Base-by-base conservation (phyloP, 2,329 filamentous ascomycete genomes). In the Fusarium cicatricum region DNA sequence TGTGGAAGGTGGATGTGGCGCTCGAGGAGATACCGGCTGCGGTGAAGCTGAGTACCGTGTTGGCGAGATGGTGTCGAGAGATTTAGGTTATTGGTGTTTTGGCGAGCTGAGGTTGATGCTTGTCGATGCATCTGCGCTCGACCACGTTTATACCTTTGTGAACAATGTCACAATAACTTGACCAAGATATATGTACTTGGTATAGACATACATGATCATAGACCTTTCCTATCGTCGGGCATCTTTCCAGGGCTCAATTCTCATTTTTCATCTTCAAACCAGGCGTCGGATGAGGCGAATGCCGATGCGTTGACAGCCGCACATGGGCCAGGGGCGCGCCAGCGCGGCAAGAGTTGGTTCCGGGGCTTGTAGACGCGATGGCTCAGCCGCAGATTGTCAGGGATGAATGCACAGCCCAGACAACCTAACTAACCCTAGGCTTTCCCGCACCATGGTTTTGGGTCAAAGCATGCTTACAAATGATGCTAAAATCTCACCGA, bases 51-150 rank as follows among this genome's bases (percentile, higher is more conserved):
- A 82, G 80, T 51, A 76, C 77, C 4, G 83, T 87, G 21, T 75
- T 91, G 79, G 82, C 82, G 31, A 87, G 85, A 69, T 95, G 91
- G 91, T 95, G 91, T 77, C 83, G 80, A 71, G 89, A 92, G 77
- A 88, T 93, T 57, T 87, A 58, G 23, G 42, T 11, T 37, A 39
- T 15, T 47, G n/a, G 23, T 33, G 36, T 26, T 10, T 26, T 26
- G 9, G 23, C 11, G 34, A 36, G 44, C 29, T 16, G 39, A 42
- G 42, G 32, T 17, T 34, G 11, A n/a, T 32, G 29, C 29, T 36
- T 49, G 49, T 55, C 49, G 31, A 7, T 11, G 12, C 29, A 14
- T 14, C 11, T 32, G 12, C 5, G 3, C 11, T 32, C 12, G 11
- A 14, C 14, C 14, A 32, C 23, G 9, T 26, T 9, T 10, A 26